Conservation (phyloP, 2,329 filamentous ascomycete species). For the Botryotinia convoluta region DNA sequence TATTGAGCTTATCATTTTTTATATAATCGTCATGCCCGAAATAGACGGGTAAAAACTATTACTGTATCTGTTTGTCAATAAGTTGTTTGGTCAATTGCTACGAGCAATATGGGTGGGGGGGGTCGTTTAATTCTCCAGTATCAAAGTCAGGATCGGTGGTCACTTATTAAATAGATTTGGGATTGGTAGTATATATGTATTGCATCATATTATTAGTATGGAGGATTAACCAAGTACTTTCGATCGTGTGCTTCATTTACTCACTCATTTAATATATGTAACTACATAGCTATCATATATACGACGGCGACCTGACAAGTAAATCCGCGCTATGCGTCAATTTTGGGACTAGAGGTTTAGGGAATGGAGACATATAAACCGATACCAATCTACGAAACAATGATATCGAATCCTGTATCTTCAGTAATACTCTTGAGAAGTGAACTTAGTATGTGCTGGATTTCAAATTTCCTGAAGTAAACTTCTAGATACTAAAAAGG, state of each 20-base stretch:
- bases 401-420: not conserved
- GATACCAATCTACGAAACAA: not conserved
- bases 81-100: not conserved
- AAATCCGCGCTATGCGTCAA: not conserved
- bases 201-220: not conserved
- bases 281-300: not conserved
- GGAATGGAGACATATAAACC: not conserved
- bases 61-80: not conserved
- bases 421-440: not conserved
- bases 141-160: not conserved
- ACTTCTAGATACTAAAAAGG: not conserved
- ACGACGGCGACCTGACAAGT: not conserved
- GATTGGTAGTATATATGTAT: not conserved
- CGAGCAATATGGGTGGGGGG: not conserved
- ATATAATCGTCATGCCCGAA: too few relatives aligned
- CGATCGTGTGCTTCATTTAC: not conserved
- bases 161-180: not conserved
- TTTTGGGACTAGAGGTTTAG: not conserved
- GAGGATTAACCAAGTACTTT: not conserved
- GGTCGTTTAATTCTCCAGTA: not conserved
- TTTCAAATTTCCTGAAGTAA: not conserved
- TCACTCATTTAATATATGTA: not conserved
- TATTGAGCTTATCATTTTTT: not conserved
- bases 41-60: too few relatives aligned
- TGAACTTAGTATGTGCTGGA: not conserved